Evolutionary conservation across 1,284 basidiomycete genomes (phyloP), one percentile per base, ranked within the genome.

Genomic region (Moesziomyces globuligerus): DNA sequence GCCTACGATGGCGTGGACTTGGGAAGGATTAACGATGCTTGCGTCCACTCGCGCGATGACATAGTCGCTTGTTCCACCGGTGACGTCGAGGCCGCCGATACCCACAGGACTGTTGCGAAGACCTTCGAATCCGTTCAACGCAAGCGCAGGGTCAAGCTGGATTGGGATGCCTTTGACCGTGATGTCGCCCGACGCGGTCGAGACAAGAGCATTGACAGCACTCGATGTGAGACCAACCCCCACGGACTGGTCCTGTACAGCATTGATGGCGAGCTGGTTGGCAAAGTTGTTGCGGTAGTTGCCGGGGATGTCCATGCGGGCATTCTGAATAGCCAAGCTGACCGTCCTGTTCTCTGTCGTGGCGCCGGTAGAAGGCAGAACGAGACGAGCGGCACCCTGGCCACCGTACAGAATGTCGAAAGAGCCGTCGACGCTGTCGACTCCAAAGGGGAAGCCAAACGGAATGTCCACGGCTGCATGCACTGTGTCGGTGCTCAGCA

Each of bases 381-480:
- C 84, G 50, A 91, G 83, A 49, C 87, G 83, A 9, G 89, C 90
- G 55, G 90, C 88, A 17, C 86, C 84, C 45, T 85, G 83, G 7
- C 86, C 87, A 17, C 87, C 77, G 67, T 85, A 86, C n/a, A 86
- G 86, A 26, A 88, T 84, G 0, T 86, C 87, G 61, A 90, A 87
- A 24, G 87, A 88, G 80, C 89, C 88, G 51, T 87, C 85, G 37
- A 90, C 79, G 2, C 87, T 85, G 8, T 84, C 84, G 65, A 91
- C 88, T 72, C 90, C 87, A 43, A 91, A 68, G 0, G 90, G 89
- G 83, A 91, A 90, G 24, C 76, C 85, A 74, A 91, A 91, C 1
- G 90, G 90, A 10, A 91, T 83, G 25, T 85, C 86, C 83, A 91
- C 91, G 1, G 86, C 84, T 0, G 88, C 88, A 11, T 85, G 85